A percentile compares a stretch with the other conserved stretches of the same genome.
These are phyloP conservation scores for Vaccinium vitisidaea DNA, from an alignment of 148 eudicot species.

Conservation along the genomic window DNA sequence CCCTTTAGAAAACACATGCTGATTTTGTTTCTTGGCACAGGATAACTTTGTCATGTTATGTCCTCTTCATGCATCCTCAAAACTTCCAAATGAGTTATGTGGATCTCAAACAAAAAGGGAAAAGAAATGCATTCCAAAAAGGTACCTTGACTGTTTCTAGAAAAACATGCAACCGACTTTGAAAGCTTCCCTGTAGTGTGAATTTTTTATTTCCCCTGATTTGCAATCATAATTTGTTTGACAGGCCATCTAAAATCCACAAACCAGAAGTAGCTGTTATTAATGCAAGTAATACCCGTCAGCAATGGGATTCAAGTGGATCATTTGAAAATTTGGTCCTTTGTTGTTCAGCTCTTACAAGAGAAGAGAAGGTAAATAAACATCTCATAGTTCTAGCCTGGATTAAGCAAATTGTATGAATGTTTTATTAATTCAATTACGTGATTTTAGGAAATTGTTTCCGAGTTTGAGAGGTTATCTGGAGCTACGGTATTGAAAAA, in stretches of 20 bases:
- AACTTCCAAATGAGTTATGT: constrained; percentile 64
- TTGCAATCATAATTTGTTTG: background rate
- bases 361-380: constrained; percentile 60
- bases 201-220: background rate
- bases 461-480: constrained; percentile 56
- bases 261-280: constrained; percentile 33
- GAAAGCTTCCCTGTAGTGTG: background rate
- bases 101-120: constrained; percentile 34
- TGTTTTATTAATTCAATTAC: constrained; percentile 12
- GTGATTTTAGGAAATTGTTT: constrained; percentile 63
- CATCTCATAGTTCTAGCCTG: background rate
- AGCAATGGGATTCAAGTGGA: constrained; percentile 44
- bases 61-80: constrained; percentile 70
- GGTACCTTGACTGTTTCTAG: constrained; percentile 34
- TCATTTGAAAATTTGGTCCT: constrained; percentile 54
- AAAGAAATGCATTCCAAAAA: constrained; percentile 33
- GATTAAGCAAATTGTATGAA: background rate
- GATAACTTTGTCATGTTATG: constrained; percentile 94
- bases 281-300: constrained; percentile 18
- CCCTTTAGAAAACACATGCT: background rate
- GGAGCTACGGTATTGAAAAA: constrained; percentile 51
- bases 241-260: constrained; percentile 37
- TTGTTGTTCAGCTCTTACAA: constrained; percentile 83
- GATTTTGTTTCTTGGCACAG: constrained; percentile 42
- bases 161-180: background rate